Percentiles rank a stretch among this genome's conserved stretches.
phyloP scores from a whole-genome alignment of 2,329 filamentous ascomycete genomes.

The Colletotrichum sp. region DNA sequence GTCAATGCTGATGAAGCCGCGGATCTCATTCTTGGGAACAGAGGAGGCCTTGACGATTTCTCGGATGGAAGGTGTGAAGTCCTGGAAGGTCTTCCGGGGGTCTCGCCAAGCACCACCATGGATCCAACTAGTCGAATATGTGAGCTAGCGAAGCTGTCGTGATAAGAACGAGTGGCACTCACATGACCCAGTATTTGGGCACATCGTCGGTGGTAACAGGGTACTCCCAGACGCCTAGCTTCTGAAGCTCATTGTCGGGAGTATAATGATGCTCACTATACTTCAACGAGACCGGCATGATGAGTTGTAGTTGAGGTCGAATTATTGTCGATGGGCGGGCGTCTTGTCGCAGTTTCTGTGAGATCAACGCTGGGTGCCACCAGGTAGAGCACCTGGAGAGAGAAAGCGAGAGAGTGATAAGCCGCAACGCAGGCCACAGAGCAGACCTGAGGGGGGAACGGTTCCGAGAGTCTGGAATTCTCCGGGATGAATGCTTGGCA shows the following conservation, averaged over 20 bases:
- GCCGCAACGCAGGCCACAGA: not conserved
- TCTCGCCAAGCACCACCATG: slow-evolving; percentile 71
- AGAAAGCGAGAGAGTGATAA: not conserved
- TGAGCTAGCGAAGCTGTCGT: not conserved
- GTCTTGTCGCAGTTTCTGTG: not conserved
- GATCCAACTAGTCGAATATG: slow-evolving; percentile 47
- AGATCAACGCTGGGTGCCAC: not conserved
- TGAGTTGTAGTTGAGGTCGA: not conserved
- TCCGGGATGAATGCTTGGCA: not conserved
- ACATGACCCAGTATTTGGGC: slow-evolving; percentile 42
- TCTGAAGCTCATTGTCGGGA: slow-evolving; percentile 45
- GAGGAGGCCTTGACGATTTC: slow-evolving; percentile 39
- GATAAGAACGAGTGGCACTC: slow-evolving; percentile 14
- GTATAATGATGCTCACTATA: slow-evolving; percentile 42
- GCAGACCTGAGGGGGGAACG: not conserved
- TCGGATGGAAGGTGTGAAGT: slow-evolving; percentile 50
- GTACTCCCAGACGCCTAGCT: slow-evolving; percentile 50
- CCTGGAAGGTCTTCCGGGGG: slow-evolving; percentile 51
- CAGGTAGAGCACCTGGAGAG: not conserved
- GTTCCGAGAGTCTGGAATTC: not conserved
- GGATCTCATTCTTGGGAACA: slow-evolving; percentile 42
- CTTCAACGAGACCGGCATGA: slow-evolving; percentile 24
- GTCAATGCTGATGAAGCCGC: slow-evolving; percentile 68
- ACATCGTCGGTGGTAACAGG: slow-evolving; percentile 17
- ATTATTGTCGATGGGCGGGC: not conserved